A percentile compares a stretch with the other conserved stretches of the same genome.
phyloP scores from a whole-genome alignment of 805 yeast species.

The Saccharomycopsis fodiens region DNA sequence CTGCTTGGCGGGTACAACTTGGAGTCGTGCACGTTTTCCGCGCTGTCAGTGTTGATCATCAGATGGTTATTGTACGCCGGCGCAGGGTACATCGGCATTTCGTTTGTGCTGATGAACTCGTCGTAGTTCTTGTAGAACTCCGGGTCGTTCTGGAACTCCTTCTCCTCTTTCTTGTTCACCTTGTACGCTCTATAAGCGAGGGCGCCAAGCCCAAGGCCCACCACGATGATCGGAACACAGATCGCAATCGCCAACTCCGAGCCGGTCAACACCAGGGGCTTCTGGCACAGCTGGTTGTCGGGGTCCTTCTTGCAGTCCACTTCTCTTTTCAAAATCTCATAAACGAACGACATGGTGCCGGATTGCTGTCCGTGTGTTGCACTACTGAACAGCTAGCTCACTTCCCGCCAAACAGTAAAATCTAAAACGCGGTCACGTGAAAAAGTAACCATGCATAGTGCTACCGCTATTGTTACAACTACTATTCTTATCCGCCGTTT shows the following conservation, averaged over 20 bases:
- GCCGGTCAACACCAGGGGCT: constrained; percentile 13
- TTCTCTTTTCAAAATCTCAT: background rate
- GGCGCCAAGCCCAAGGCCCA: constrained; percentile 11
- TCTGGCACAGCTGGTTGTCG: constrained; percentile 14
- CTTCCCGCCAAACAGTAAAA: background rate
- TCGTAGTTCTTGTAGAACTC: constrained; percentile 20
- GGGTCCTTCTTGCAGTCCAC: constrained; percentile 12
- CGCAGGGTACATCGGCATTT: constrained; percentile 20
- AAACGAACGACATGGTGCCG: constrained; percentile 1
- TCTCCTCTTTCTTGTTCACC: constrained; percentile 17
- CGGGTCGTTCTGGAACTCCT: constrained; percentile 18
- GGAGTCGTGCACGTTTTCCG: background rate
- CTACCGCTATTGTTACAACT: too few relatives aligned
- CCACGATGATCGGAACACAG: constrained; percentile 18
- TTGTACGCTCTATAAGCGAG: constrained; percentile 16
- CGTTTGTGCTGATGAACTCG: constrained; percentile 16
- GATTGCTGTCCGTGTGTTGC: too few relatives aligned
- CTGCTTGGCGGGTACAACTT: background rate
- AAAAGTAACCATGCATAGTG: too few relatives aligned
- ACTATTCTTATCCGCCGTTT: too few relatives aligned
- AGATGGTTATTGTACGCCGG: constrained; percentile 13
- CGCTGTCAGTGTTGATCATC: constrained; percentile 1
- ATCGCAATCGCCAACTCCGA: constrained; percentile 17
- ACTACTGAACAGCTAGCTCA: too few relatives aligned
- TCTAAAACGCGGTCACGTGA: background rate